Evolutionary conservation across 805 yeast genomes (phyloP).

Genomic region (Sugiyamaella marilandica): DNA sequence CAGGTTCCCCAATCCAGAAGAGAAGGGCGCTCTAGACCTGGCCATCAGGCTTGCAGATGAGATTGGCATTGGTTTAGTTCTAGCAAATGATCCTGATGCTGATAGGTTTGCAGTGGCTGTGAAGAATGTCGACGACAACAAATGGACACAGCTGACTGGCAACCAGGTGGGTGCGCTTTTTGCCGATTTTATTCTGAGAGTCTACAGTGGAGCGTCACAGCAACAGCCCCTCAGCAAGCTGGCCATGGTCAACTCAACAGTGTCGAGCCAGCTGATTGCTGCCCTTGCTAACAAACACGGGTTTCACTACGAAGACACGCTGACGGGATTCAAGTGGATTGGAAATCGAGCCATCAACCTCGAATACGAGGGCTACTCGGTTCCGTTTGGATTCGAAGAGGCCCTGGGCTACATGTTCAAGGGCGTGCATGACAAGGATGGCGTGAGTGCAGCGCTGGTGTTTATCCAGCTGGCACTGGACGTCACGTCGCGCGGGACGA

Average conservation of each 20-base stretch:
- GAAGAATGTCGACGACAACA: slow-evolving; percentile 34
- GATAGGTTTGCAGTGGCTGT: slow-evolving; percentile 86
- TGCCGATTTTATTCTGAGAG: slow-evolving; percentile 56
- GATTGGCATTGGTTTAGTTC: slow-evolving; percentile 47
- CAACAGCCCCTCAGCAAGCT: slow-evolving; percentile 28
- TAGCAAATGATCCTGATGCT: slow-evolving; percentile 97
- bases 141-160: slow-evolving; percentile 82
- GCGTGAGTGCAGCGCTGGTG: slow-evolving; percentile 71
- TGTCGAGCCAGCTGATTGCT: slow-evolving; percentile 76
- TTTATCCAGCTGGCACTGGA: slow-evolving; percentile 63
- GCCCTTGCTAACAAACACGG: slow-evolving; percentile 61
- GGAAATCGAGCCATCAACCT: slow-evolving; percentile 82
- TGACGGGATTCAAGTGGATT: slow-evolving; percentile 97
- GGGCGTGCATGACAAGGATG: slow-evolving; percentile 87
- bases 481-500: slow-evolving; percentile 42
- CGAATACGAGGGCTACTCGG: slow-evolving; percentile 56
- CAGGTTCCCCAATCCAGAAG: slow-evolving; percentile 92
- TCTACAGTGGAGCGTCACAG: slow-evolving; percentile 16
- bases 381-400: slow-evolving; percentile 92
- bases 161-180: slow-evolving; percentile 86
- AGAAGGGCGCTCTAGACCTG: slow-evolving; percentile 77
- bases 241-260: slow-evolving; percentile 80
- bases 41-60: slow-evolving; percentile 62
- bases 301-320: slow-evolving; percentile 68
- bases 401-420: slow-evolving; percentile 94